A percentile compares a stretch with the other conserved stretches of the same genome.
Evolutionary conservation across 345 rosid species (phyloP).

Genomic region (Syzygium aromaticum): DNA sequence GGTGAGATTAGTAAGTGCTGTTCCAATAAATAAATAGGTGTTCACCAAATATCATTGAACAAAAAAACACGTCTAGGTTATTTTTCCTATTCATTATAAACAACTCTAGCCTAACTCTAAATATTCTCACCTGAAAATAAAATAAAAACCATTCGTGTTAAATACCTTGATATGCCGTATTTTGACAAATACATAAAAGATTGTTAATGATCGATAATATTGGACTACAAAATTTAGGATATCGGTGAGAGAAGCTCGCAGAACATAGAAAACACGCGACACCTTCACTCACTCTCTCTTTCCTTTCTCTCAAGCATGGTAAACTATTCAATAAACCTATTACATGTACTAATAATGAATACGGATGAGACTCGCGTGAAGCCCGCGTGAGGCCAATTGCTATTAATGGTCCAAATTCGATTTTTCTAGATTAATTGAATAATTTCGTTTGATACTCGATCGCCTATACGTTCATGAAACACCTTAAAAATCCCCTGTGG

Average conservation of each 20-base stretch:
- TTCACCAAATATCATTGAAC: neutral
- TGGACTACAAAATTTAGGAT: neutral
- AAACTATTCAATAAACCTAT: neutral
- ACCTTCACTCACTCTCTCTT: neutral
- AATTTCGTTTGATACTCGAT: neutral
- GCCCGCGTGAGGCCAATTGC: too few relatives aligned
- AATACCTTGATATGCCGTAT: neutral
- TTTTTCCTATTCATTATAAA: neutral
- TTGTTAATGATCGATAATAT: neutral
- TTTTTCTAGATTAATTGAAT: neutral
- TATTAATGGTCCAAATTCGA: too few relatives aligned
- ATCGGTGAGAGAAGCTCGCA: accelerated
- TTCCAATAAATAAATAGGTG: neutral
- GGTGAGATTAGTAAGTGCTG: neutral
- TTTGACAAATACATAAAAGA: too few relatives aligned
- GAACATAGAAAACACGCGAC: neutral
- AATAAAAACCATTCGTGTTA: neutral
- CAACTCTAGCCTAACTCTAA: accelerated
- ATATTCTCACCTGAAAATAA: neutral
- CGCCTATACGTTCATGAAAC: neutral
- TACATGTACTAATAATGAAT: neutral
- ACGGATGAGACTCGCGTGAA: neutral
- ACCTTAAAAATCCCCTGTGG: neutral
- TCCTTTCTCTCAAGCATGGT: neutral
- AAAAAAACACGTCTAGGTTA: neutral